A percentile compares a stretch with the other conserved stretches of the same genome.
These are phyloP conservation scores for Phytophthora pisi DNA, from an alignment of 352 stramenopile genomes.

Conservation along the genomic window DNA sequence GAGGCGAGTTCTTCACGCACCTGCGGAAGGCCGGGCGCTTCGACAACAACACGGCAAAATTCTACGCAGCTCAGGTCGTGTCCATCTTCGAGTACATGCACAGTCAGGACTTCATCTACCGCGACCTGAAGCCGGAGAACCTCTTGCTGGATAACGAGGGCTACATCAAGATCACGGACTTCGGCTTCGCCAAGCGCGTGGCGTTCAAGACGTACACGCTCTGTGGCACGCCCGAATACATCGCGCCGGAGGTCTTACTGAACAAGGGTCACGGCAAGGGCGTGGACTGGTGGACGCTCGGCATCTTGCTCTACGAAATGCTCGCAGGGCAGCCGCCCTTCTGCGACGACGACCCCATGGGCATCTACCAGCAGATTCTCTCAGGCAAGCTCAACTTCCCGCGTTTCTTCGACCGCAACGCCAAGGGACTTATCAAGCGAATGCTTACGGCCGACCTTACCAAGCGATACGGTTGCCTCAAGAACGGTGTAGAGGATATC, in stretches of 20 bases:
- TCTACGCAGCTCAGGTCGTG: conserved; percentile 94
- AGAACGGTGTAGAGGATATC: conserved; percentile 95
- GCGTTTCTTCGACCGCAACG: conserved; percentile 94
- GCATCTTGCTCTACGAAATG: conserved; percentile 98
- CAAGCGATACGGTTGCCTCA: conserved; percentile 96
- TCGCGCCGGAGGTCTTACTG: conserved; percentile 91
- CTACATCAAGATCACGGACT: conserved; percentile 97
- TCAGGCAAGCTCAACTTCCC: conserved; percentile 95
- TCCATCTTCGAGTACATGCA: conserved; percentile 98
- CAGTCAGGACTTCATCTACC: conserved; percentile 96
- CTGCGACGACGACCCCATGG: conserved; percentile 96
- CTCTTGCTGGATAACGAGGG: conserved; percentile 94
- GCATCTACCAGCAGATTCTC: conserved; percentile 96
- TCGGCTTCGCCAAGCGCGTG: conserved; percentile 94
- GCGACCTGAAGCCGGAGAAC: conserved; percentile 97
- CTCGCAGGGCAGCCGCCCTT: conserved; percentile 96
- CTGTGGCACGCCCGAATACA: conserved; percentile 94
- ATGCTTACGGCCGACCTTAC: conserved; percentile 96
- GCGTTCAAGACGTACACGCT: conserved; percentile 96
- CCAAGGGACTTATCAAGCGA: conserved; percentile 97
- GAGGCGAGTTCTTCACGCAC: conserved; percentile 98
- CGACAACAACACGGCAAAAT: conserved; percentile 92
- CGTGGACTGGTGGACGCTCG: conserved; percentile 97
- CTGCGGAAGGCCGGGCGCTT: conserved; percentile 94
- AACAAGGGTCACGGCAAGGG: conserved; percentile 92